Base-by-base conservation (phyloP, 306 rosid species). In the Glycyrrhiza uralensis region DNA sequence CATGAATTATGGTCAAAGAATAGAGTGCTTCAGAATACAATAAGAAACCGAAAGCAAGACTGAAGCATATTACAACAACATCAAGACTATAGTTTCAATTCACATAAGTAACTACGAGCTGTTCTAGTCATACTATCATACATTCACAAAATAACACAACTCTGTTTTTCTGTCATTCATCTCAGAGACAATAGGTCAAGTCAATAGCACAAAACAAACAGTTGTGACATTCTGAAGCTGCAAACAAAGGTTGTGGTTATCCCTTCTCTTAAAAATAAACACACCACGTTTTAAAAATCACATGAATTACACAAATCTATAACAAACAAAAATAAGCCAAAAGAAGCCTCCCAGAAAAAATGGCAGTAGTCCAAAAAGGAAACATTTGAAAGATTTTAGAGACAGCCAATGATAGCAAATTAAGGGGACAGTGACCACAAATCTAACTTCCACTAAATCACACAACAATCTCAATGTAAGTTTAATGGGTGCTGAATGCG, bases 201-300 rank as follows among this genome's bases (percentile, higher is more conserved):
- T 23, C 74, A 52, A 30, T 28, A 69, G 15, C 30, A 63, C 52
- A 49, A 62, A 70, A 13, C 76, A 52, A 26, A 52, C 52, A 70
- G 51, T 70, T 50, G 8, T 56, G 28, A 42, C 51, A 78, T 60
- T 50, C 47, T 50, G 26, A 70, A 60, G 76, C 41, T 42, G 17
- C 60, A 63, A 71, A 20, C 33, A 51, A 77, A 4, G 32, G 47
- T 22, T 15, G 1, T 7, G 58, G 20, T 14, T 19, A 49, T 32
- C 35, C 20, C 32, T 59, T 35, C 61, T 19, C 69, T 29, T 38
- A 49, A 18, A 57, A 38, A 4, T 12, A 36, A 67, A 42, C 19
- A 51, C 66, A 50, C 12, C 18, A 13, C 18, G 59, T 35, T 6
- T 35, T 26, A 24, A 29, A 51, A 77, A 49, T 44, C 26, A 42